Conservation (phyloP, 2,329 filamentous ascomycete genomes). For the Colletotrichum sp. region DNA sequence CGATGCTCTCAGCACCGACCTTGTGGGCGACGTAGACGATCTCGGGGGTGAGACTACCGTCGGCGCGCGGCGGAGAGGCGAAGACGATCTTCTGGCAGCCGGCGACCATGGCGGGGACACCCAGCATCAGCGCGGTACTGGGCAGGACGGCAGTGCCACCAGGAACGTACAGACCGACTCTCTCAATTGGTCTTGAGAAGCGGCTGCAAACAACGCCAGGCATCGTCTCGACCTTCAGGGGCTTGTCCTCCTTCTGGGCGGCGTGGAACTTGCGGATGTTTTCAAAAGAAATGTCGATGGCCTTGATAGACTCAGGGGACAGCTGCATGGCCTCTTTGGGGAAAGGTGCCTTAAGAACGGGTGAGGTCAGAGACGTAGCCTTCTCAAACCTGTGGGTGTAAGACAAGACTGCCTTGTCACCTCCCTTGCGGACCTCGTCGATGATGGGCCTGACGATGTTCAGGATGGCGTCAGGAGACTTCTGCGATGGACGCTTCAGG, state of each 20-base stretch:
- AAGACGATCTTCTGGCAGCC: conserved; percentile 95
- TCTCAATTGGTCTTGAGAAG: conserved; percentile 89
- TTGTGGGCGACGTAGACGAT: conserved; percentile 98
- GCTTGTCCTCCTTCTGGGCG: conserved; percentile 84
- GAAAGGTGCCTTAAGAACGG: conserved; percentile 90
- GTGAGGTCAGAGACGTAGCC: conserved; percentile 86
- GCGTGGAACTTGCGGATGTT: conserved; percentile 96
- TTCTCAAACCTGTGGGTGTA: conserved; percentile 99
- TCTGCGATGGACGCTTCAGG: conserved; percentile 89
- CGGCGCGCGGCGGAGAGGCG: conserved; percentile 86
- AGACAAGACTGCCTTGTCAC: conserved; percentile 86
- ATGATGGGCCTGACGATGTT: conserved; percentile 92
- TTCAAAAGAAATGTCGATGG: conserved; percentile 93
- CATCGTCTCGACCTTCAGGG: conserved; percentile 93
- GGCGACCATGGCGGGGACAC: conserved; percentile 96
- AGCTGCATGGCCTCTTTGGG: conserved; percentile 81
- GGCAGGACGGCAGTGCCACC: conserved; percentile 97
- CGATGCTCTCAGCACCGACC: conserved; percentile 93
- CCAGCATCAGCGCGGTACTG: conserved; percentile 96
- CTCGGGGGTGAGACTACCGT: conserved; percentile 92
- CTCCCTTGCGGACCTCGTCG: conserved; percentile 80
- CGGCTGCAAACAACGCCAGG: conserved; percentile 94
- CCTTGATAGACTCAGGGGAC: conserved; percentile 80
- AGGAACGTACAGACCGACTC: conserved; percentile 95
- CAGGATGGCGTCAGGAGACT: conserved; percentile 92